Conservation (phyloP, 106 monocot species). For the Dioscorea dumetorum region DNA sequence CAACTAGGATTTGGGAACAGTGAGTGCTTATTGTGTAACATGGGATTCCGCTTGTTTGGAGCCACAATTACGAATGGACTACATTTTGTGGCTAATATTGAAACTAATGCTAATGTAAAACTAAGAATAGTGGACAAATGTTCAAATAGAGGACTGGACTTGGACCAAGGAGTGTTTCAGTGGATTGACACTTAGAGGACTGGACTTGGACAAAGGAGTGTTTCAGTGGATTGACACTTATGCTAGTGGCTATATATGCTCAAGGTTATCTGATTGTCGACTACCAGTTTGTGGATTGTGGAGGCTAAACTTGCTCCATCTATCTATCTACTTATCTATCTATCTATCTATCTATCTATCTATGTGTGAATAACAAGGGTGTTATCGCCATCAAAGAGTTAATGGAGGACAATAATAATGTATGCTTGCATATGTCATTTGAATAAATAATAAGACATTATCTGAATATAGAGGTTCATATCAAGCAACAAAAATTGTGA, state of each 20-base stretch:
- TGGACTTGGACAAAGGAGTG: constrained; percentile 19
- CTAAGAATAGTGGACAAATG: constrained; percentile 38
- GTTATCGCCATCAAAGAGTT: too few relatives aligned
- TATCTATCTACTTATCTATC: too few relatives aligned
- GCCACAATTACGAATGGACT: constrained; percentile 33
- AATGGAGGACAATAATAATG: too few relatives aligned
- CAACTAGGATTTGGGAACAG: constrained; percentile 17
- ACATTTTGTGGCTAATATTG: constrained; percentile 35
- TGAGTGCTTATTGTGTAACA: constrained; percentile 20
- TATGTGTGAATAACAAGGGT: too few relatives aligned
- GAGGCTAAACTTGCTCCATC: neutral
- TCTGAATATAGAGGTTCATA: too few relatives aligned
- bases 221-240: constrained; percentile 23
- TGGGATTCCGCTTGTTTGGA: constrained; percentile 26
- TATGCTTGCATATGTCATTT: too few relatives aligned
- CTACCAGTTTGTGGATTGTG: constrained; percentile 20
- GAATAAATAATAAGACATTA: too few relatives aligned
- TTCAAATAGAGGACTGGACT: too few relatives aligned
- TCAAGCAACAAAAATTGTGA: too few relatives aligned
- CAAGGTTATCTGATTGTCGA: constrained; percentile 18
- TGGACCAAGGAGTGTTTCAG: constrained; percentile 27
- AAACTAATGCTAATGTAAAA: constrained; percentile 15
- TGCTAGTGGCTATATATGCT: constrained; percentile 3
- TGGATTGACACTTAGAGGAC: too few relatives aligned
- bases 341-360: too few relatives aligned